Base-by-base conservation (phyloP, 805 yeast genomes). In the Tetrapisispora arboricola region DNA sequence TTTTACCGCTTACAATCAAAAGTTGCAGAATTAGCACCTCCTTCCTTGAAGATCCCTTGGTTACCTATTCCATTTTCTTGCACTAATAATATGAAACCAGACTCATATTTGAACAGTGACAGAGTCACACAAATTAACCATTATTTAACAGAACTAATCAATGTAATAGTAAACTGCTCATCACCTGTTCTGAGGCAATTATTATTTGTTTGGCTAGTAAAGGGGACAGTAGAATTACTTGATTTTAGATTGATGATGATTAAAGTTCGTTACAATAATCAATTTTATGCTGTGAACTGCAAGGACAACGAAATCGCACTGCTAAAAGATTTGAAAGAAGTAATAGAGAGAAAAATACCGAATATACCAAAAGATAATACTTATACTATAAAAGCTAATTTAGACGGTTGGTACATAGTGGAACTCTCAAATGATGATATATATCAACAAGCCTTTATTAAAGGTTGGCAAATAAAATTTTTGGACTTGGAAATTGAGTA, bases 371-470 rank as follows among this genome's bases (percentile, higher is more conserved):
- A 16, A 12, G 21, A 19, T 3, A 10, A 19, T 7, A 8, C 7
- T 7, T 32, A 31, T 19, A 38, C 18, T 16, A 16, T 49, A 8
- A 46, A 40, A 18, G 44, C 49, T 1, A 42, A 44, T 10, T 17
- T 50, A 8, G 51, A 45, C 26, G 51, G 51, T 17, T 49, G 53
- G 53, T 49, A 50, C 32, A 49, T 48, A 19, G 46, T 50, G 6
- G 42, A 45, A 28, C 25, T 50, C 13, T 34, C 50, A 4, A 41
- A 43, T 24, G 51, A 47, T 20, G 44, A 44, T 15, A 38, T 44
- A n/a, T 50, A 45, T 24, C 41, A 40, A 18, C 45, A 44, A 24
- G 49, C 45, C 2, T 37, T 47, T 4, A 26, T 30, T 3, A 45
- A 37, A 27, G 42, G 41, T 9, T 38, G 41, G 32, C 39, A 44